Evolutionary conservation across 495 filamentous ascomycete species (phyloP), one percentile per base, ranked within the genome.

Genomic region (Penicillium macrosclerotiorum): DNA sequence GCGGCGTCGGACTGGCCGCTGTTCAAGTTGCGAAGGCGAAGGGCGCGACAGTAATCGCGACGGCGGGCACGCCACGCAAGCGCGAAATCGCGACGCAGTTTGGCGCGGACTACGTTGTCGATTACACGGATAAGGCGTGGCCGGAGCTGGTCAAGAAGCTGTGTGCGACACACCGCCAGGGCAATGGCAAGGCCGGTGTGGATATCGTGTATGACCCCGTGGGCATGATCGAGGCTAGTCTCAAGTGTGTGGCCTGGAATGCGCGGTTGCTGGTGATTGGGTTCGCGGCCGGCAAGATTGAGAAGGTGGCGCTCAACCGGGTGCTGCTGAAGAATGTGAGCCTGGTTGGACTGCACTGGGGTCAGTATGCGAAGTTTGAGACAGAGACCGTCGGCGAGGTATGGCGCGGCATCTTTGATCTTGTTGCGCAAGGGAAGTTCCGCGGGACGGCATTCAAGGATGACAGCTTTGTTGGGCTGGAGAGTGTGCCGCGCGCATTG

Each of bases 161-260:
- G 35, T 75, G 71, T 55, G 59, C 60, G 19, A 36, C 47, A 45
- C 49, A 74, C 35, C 59, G 72, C 18, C 86, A 78, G 16, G 86
- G 86, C 0, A 78, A 81, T 36, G 78, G 79, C 2, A 74, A 76
- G 40, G 64, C 65, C 0, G 90, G 90, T 0, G 89, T 92, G 6
- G 89, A 96, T 69, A 86, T 94, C 31, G 89, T 95, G 8, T 93
- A 85, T 71, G 90, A 96, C 59, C 88, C 90, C 18, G 90, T 95
- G 1, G 90, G 90, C 0, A 67, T 96, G 72, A 86, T 96, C 18
- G 87, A 90, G 47, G 69, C 78, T 62, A 86, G 81, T 60, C 79
- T 89, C 49, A 94, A 92, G 68, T 96, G 91, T 69, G 84, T 84
- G 2, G 84, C 86, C 22, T 97, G 90, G 90, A 95, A 94, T 63